These are phyloP conservation scores for Protomyces inundatus DNA, from an alignment of 1,139 yeast species.

Conservation along the genomic window DNA sequence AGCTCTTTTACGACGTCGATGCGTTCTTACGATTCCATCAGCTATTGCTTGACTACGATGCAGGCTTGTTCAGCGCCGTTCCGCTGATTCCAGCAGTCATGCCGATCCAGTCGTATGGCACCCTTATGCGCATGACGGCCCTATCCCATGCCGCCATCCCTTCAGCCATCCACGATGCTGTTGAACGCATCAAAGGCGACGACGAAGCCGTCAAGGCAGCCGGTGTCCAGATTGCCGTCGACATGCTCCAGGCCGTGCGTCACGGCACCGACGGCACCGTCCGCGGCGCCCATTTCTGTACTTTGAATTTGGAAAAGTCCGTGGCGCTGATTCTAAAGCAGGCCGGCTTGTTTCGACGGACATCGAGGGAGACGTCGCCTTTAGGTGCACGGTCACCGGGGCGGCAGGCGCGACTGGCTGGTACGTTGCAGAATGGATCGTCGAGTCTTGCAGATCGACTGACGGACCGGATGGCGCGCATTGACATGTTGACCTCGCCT, in stretches of 20 bases:
- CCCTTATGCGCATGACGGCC: conserved; percentile 82
- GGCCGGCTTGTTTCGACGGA: conserved; percentile 38
- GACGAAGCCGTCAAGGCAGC: conserved; percentile 79
- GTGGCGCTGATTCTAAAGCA: conserved; percentile 75
- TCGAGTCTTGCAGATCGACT: background rate
- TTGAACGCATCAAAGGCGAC: conserved; percentile 59
- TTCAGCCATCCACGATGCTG: conserved; percentile 45
- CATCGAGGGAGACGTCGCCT: conserved; percentile 20
- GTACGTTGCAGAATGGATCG: background rate
- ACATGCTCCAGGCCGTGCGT: conserved; percentile 57
- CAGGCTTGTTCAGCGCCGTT: conserved; percentile 47
- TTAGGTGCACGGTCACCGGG: background rate
- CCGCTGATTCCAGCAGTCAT: conserved; percentile 84
- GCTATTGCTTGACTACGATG: conserved; percentile 42
- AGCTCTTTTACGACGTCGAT: conserved; percentile 65
- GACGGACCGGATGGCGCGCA: background rate
- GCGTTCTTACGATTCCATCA: conserved; percentile 53
- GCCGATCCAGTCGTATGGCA: conserved; percentile 89
- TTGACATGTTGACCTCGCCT: background rate
- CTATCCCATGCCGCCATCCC: conserved; percentile 89
- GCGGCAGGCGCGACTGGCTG: background rate
- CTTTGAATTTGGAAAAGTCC: conserved; percentile 83
- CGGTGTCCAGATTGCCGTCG: conserved; percentile 70
- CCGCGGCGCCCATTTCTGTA: conserved; percentile 83
- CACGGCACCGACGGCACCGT: conserved; percentile 49